Base-by-base conservation (phyloP, 2,329 filamentous ascomycete species). In the Fusarium secorum region DNA sequence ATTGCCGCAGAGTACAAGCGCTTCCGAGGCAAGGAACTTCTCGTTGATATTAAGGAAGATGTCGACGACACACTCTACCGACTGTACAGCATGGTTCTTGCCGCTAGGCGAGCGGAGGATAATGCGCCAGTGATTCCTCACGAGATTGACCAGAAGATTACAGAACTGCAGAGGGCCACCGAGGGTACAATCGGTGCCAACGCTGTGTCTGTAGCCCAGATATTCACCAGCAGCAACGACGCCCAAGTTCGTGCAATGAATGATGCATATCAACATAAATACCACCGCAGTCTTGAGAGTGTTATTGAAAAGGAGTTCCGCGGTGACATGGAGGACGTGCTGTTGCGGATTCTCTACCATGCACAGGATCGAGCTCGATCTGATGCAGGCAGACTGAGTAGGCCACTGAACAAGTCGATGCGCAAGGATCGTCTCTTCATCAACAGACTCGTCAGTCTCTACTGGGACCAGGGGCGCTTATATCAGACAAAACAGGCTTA, bases 401-500 rank as follows among this genome's bases (percentile, higher is more conserved):
- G 55, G 24, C 74, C 76, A 20, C 49, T 81, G n/a, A 61, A 64
- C n/a, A 76, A 69, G 60, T 73, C 72, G 5, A 28, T 73, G 9
- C 72, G 74, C n/a, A 79, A 81, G 56, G 75, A 79, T 22, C 60
- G 68, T 2, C 66, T 78, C 3, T 78, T 81, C 26, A 79, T 79
- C 62, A 77, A 81, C 46, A 75, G 78, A 9, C 49, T 79, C 6
- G 71, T 78, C 4, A 75, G 70, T 36, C 60, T 81, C 3, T 80
- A 80, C 56, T 79, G 78, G 79, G 75, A 80, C n/a, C 73, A 70
- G 7, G 57, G 48, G 8, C 68, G 79, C 0, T 46, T 80, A 10
- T 64, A 75, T 5, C 73, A 71, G 11, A 75, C 77, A 1, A 79
- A 90, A 83, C 92, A 86, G 82, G 81, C 89, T 76, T 82, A 90